Conservation (phyloP, 768 basidiomycete genomes). For the Pulveroboletus sp. region DNA sequence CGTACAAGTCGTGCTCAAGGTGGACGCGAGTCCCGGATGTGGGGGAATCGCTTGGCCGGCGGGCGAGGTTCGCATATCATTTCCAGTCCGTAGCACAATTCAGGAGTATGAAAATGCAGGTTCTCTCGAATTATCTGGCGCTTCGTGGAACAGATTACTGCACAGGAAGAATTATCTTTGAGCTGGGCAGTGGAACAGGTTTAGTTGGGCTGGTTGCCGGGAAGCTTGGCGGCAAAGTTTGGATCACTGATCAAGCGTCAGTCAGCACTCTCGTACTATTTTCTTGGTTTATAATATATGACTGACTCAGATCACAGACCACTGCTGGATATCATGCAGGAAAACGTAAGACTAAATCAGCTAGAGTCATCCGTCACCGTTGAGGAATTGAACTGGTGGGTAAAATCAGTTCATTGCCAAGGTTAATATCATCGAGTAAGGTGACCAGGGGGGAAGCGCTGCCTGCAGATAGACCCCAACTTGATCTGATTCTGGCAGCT, state of each 20-base stretch:
- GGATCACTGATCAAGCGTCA: conserved; percentile 89
- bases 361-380: conserved; percentile 51
- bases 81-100: conserved; percentile 1
- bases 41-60: conserved; percentile 93
- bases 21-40: conserved; percentile 85
- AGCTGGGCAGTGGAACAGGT: conserved; percentile 90
- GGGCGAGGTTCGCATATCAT: conserved; percentile 59
- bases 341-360: conserved; percentile 67
- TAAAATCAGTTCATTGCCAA: conserved; percentile 8
- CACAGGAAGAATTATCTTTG: conserved; percentile 57
- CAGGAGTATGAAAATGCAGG: conserved; percentile 40
- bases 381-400: conserved; percentile 80
- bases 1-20: conserved; percentile 42
- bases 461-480: conserved; percentile 42
- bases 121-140: conserved; percentile 72
- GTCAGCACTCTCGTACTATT: conserved; percentile 33
- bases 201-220: conserved; percentile 86
- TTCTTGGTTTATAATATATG: conserved; percentile 2
- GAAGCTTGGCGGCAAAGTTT: conserved; percentile 61
- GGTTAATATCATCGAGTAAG: too few relatives aligned
- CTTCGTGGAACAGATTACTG: conserved; percentile 50
- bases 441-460: conserved; percentile 68
- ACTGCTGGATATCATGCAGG: conserved; percentile 71
- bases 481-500: conserved; percentile 79
- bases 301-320: conserved; percentile 44